phyloP scores from a whole-genome alignment of 345 rosid genomes.

The Aegle marmelos region DNA sequence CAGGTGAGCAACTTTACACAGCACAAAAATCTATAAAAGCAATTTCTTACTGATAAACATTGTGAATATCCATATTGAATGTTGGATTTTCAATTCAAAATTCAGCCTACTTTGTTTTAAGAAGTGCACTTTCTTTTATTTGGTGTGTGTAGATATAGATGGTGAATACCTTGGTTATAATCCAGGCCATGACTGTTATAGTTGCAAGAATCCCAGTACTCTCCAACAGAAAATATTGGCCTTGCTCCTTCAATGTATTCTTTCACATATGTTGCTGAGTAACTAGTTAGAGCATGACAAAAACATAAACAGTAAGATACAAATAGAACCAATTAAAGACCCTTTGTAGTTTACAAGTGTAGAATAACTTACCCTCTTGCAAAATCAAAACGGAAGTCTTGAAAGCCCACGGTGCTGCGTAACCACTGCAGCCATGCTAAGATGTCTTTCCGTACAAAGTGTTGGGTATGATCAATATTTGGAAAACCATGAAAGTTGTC shows the following conservation, averaged over 20 bases:
- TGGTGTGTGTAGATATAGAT: not conserved
- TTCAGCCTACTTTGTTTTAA: slow-evolving; percentile 1
- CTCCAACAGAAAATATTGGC: slow-evolving; percentile 85
- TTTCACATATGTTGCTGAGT: slow-evolving; percentile 73
- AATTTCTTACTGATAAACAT: not conserved
- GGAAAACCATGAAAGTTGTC: slow-evolving; percentile 92
- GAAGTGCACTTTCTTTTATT: not conserved
- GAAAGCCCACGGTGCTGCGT: slow-evolving; percentile 59
- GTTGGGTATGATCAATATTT: slow-evolving; percentile 83
- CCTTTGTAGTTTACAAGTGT: not conserved
- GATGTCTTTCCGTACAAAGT: slow-evolving; percentile 86
- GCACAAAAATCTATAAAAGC: not conserved
- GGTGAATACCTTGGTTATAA: slow-evolving; percentile 71
- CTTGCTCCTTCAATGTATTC: slow-evolving; percentile 83
- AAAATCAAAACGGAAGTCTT: slow-evolving; percentile 94
- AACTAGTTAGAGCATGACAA: slow-evolving; percentile 39
- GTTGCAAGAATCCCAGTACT: slow-evolving; percentile 91
- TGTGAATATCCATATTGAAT: not conserved
- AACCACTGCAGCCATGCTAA: slow-evolving; percentile 77
- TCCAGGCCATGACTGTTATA: slow-evolving; percentile 58
- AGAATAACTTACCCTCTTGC: slow-evolving; percentile 61
- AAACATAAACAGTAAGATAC: not conserved
- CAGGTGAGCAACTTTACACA: not conserved
- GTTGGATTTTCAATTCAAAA: not conserved
- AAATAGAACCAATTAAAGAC: not conserved